Conservation (phyloP, 129 eudicot genomes). For the Ambrosia artemisiifolia region DNA sequence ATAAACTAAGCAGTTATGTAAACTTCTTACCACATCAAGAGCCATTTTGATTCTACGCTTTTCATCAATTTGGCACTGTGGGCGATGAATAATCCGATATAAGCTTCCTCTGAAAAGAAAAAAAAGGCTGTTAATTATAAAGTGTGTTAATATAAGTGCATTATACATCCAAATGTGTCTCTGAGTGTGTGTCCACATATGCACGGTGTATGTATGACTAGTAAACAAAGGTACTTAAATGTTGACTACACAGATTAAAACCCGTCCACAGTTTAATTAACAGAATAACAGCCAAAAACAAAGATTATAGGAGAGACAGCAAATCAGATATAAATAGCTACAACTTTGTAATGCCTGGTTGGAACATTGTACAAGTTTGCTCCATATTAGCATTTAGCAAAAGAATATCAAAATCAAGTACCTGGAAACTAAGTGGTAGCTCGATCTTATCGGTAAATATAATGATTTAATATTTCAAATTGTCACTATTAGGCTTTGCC, state of each 20-base stretch:
- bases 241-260: slow-evolving; percentile 1
- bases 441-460: not conserved
- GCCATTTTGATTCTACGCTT: slow-evolving; percentile 95
- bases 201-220: slow-evolving; percentile 7
- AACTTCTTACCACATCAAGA: slow-evolving; percentile 85
- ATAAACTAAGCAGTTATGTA: not conserved
- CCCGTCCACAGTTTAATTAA: not conserved
- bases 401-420: not conserved
- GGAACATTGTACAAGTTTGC: not conserved
- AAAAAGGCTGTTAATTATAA: not conserved
- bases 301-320: not conserved
- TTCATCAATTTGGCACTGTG: slow-evolving; percentile 95
- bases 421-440: too few species aligned
- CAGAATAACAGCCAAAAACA: not conserved
- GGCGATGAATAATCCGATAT: slow-evolving; percentile 94
- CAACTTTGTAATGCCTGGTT: not conserved
- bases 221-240: not conserved
- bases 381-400: slow-evolving; percentile 1
- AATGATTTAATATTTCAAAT: not conserved
- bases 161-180: slow-evolving; percentile 12
- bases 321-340: not conserved
- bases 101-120: slow-evolving; percentile 80
- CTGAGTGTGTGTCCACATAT: not conserved
- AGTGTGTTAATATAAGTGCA: slow-evolving; percentile 1
- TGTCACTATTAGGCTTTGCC: not conserved